Evolutionary conservation across 352 stramenopile species (phyloP), one percentile per base, ranked within the genome.

Genomic region (Pythium oligandrum): DNA sequence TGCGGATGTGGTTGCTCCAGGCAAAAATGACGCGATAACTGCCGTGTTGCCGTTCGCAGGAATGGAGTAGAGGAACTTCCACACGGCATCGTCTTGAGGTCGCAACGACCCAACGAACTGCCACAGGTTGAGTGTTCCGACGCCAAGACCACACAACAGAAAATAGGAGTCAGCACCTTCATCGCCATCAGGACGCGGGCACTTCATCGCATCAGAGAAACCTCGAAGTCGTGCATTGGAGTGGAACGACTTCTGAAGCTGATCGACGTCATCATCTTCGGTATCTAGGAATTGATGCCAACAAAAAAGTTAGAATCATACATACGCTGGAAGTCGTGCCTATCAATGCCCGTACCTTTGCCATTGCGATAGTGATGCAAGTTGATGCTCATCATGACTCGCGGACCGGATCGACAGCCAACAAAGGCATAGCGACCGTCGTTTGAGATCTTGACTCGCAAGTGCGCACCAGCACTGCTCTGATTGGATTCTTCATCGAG

Each of bases 361-460:
- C 86, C 76, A 51, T 81, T 86, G 17, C 83, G 78, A 38, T 90
- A 93, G 59, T 88, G 67, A 49, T 93, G 68, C 42, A 94, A 37
- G 57, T 90, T 75, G 47, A 94, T 87, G 57, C 75, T 89, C 79
- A 94, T 89, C 45, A 94, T 65, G 32, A 90, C 70, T 6, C 79
- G 81, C 4, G 68, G 66, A 0, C 75, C 72, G 33, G 80, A 77
- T 30, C 83, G 79, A 40, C 80, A 88, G 36, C 83, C 83, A 9
- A 90, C 82, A 58, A 94, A 94, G n/a, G 85, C 74, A 46, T 88
- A 92, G 35, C 77, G 75, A 3, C 83, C 81, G 47, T 94, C 83
- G 12, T 67, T 47, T 6, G 83, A 79, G 40, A 94, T 86, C 66
- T 91, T 94, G 10, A 94, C 73, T 4, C 79, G 71, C 32, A 94